Evolutionary conservation across 768 basidiomycete genomes (phyloP).

Genomic region (Porphyrellus cyaneotinctus): DNA sequence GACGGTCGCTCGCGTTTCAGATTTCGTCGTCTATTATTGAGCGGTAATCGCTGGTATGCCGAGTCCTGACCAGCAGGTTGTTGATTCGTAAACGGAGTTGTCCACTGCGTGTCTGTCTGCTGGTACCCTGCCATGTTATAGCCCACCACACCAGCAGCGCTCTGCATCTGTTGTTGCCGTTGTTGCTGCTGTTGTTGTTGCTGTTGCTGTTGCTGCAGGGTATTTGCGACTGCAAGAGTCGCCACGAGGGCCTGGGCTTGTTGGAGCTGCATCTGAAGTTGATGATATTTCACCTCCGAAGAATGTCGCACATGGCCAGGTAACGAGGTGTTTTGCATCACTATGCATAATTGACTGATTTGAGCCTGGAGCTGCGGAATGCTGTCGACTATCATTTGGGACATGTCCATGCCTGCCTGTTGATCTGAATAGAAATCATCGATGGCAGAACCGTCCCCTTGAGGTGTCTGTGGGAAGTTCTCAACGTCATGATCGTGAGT

Average conservation of each 20-base stretch:
- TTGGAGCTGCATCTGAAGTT: conserved; percentile 72
- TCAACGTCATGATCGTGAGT: conserved; percentile 3
- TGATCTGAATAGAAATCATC: conserved; percentile 73
- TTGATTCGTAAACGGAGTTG: conserved; percentile 55
- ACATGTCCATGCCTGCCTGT: conserved; percentile 68
- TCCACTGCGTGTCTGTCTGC: conserved; percentile 36
- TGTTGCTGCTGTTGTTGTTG: conserved; percentile 41
- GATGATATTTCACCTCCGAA: conserved; percentile 79
- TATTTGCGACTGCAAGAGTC: conserved; percentile 55
- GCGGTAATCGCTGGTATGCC: conserved; percentile 79
- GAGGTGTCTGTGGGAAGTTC: conserved; percentile 18
- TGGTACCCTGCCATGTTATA: conserved; percentile 45
- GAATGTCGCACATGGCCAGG: conserved; percentile 70
- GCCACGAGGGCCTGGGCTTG: conserved; percentile 73
- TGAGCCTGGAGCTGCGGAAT: conserved; percentile 85
- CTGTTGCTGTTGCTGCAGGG: conserved; percentile 56
- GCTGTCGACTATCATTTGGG: conserved; percentile 65
- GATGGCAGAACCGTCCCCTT: conserved; percentile 32
- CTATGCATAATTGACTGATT: conserved; percentile 71
- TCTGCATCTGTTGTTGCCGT: conserved; percentile 39
- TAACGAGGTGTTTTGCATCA: conserved; percentile 75
- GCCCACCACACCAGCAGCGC: conserved; percentile 30
- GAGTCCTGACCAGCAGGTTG: conserved; percentile 71
- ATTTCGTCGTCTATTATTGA: conserved; percentile 75
- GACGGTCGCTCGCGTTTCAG: conserved; percentile 79